Percentiles rank a stretch among this genome's conserved stretches.
phyloP scores from a whole-genome alignment of 1,284 basidiomycete species.

The Gymnopus androsaceus region DNA sequence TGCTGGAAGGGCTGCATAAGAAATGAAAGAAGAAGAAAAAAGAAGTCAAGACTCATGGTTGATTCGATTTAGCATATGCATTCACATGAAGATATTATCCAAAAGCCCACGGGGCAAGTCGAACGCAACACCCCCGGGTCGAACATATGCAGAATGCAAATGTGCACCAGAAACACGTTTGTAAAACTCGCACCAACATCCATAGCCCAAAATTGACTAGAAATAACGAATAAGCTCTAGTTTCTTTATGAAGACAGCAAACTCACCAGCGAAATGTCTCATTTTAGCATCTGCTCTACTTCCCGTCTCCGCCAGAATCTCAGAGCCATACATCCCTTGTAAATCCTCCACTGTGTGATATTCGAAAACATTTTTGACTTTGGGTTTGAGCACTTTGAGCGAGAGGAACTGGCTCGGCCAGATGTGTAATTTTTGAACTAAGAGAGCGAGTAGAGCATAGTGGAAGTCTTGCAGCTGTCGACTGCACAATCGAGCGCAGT shows the following conservation, averaged over 20 bases:
- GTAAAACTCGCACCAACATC: conserved; percentile 99
- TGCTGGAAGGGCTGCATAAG: no score
- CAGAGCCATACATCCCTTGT: conserved; percentile 73
- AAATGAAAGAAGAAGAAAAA: no score
- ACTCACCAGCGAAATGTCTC: conserved; percentile 87
- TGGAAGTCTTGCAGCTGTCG: conserved; percentile 26
- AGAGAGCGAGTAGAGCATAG: conserved; percentile 8
- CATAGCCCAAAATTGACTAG: conserved; percentile 93
- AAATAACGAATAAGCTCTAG: conserved; percentile 10
- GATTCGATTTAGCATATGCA: no score
- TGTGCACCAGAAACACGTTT: conserved; percentile 98
- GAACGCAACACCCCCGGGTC: conserved; percentile 97
- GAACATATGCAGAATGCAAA: conserved; percentile 96
- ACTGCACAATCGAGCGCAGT: conserved; percentile 43
- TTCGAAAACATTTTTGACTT: conserved; percentile 52
- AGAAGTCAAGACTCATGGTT: no score
- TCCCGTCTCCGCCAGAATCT: conserved; percentile 78
- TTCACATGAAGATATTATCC: conserved; percentile 96
- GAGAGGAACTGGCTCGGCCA: conserved; percentile 28
- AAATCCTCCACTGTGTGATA: conserved; percentile 80
- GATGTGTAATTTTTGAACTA: conserved; percentile 26
- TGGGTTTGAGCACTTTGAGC: conserved; percentile 23
- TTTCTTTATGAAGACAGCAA: conserved; percentile 23
- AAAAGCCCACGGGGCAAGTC: conserved; percentile 96
- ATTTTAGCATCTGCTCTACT: conserved; percentile 79